Evolutionary conservation across 176 grass and related monocot genomes (phyloP).

Genomic region (Areca catechu): DNA sequence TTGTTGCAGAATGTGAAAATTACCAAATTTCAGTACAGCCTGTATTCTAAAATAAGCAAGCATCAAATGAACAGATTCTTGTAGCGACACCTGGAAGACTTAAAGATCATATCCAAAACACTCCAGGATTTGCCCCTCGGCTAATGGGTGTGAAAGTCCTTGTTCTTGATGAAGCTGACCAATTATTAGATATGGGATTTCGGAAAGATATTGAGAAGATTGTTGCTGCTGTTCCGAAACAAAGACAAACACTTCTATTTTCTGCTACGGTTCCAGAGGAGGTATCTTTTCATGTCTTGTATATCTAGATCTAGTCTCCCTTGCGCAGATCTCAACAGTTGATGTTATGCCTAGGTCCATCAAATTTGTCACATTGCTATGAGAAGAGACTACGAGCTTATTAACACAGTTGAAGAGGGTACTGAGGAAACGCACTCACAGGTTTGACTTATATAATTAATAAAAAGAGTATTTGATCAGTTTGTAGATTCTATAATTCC

Average conservation of each 20-base stretch:
- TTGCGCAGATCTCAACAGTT: too few species aligned
- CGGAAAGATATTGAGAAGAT: constrained; percentile 92
- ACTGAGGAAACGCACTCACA: constrained; percentile 85
- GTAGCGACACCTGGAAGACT: constrained; percentile 91
- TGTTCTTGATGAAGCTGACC: constrained; percentile 95
- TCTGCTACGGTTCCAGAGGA: constrained; percentile 88
- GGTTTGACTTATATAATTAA: constrained; percentile 15
- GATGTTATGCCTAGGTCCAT: constrained; percentile 35
- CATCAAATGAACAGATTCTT: constrained; percentile 52
- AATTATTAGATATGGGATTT: constrained; percentile 94
- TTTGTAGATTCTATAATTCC: too few species aligned
- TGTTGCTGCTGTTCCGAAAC: constrained; percentile 69
- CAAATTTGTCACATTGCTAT: constrained; percentile 82
- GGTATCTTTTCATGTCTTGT: constrained; percentile 28
- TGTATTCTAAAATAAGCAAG: background rate
- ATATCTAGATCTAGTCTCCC: too few species aligned
- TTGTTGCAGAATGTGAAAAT: background rate
- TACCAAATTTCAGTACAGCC: too few species aligned
- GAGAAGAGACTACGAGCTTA: constrained; percentile 62
- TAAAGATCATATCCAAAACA: constrained; percentile 92
- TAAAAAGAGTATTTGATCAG: too few species aligned
- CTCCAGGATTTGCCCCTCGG: constrained; percentile 60
- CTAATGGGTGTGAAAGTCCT: constrained; percentile 83
- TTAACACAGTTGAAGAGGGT: constrained; percentile 89
- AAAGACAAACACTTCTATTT: constrained; percentile 84